Evolutionary conservation across 305 asterid species (phyloP).

Genomic region (Plantago coronopus): DNA sequence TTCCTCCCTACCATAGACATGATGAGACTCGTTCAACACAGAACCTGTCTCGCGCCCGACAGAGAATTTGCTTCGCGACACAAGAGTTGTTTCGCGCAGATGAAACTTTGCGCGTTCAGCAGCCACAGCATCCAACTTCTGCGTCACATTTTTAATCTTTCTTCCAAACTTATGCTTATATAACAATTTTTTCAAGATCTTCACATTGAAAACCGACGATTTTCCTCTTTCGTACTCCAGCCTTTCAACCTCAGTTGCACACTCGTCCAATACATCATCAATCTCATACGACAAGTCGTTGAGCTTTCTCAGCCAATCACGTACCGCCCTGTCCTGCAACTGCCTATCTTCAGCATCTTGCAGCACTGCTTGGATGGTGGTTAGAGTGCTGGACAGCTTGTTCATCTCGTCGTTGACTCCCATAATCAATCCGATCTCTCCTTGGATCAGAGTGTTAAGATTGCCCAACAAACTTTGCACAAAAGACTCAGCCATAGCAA

Average conservation of each 20-base stretch:
- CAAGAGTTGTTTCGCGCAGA: background rate
- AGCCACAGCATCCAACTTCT: constrained; percentile 13
- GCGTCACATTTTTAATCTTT: constrained; percentile 9
- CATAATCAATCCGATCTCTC: constrained; percentile 3
- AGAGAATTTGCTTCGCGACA: background rate
- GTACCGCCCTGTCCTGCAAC: background rate
- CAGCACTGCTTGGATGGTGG: constrained; percentile 3
- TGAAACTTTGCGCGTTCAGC: constrained; percentile 1
- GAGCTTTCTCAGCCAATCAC: background rate
- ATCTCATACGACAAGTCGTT: constrained; percentile 19
- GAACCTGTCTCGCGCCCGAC: constrained; percentile 14
- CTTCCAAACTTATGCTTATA: constrained; percentile 5
- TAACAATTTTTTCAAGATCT: constrained; percentile 1
- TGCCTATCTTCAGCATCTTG: constrained; percentile 8
- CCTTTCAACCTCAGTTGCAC: background rate
- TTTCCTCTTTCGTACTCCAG: background rate
- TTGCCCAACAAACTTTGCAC: constrained; percentile 6
- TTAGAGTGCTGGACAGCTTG: background rate
- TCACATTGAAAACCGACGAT: background rate
- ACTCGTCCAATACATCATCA: constrained; percentile 22
- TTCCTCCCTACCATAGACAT: constrained; percentile 15
- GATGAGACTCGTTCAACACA: constrained; percentile 9
- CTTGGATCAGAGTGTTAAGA: constrained; percentile 3
- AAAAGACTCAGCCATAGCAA: constrained; percentile 16
- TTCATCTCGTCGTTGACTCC: constrained; percentile 2